Base-by-base conservation (phyloP, 495 filamentous ascomycete genomes). In the Annulohypoxylon moriforme region DNA sequence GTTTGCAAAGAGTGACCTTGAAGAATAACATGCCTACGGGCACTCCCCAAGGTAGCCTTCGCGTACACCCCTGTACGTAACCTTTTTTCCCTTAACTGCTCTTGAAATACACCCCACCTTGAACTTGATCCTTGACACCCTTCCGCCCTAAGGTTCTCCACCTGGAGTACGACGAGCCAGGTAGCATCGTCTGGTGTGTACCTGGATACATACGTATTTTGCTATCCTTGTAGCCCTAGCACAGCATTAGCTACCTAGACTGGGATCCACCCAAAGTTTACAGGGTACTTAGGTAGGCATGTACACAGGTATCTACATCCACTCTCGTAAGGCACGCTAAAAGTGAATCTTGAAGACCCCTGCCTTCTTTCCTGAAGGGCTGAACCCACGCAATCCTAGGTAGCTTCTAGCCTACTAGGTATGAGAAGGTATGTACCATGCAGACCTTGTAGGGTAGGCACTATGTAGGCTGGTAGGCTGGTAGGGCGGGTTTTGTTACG, bases 401-500 rank as follows among this genome's bases (percentile, higher is more conserved):
- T 29, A 55, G 25, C 27, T 29, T 55, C 22, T 29, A 55, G 25
- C 27, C 27, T 55, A 55, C 50, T 34, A 55, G 50, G 50, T 34
- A 33, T 44, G 40, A 20, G 40, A 18, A 44, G 16, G 40, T 44
- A 44, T 18, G 40, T 44, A 44, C 40, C 40, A 18, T n/a, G 40
- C 20, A 16, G 47, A 44, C 40, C 40, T 44, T n/a, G 40, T 44
- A 16, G 47, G 20, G 25, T 29, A 16, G 29, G 33, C 20, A 57
- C 29, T 57, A 40, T 40, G 50, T 18, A 56, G 31, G 52, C n/a
- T 57, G 40, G 63, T 68, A 64, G 69, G 59, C 55, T 61, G 38
- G 62, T 71, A 71, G 59, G 63, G 69, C 63, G 42, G 42, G 40
- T 67, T 49, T 72, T 22, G 59, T 63, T 67, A 71, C 62, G 64